Conservation (phyloP, 495 filamentous ascomycete species). For the Penicillium chermesinum region DNA sequence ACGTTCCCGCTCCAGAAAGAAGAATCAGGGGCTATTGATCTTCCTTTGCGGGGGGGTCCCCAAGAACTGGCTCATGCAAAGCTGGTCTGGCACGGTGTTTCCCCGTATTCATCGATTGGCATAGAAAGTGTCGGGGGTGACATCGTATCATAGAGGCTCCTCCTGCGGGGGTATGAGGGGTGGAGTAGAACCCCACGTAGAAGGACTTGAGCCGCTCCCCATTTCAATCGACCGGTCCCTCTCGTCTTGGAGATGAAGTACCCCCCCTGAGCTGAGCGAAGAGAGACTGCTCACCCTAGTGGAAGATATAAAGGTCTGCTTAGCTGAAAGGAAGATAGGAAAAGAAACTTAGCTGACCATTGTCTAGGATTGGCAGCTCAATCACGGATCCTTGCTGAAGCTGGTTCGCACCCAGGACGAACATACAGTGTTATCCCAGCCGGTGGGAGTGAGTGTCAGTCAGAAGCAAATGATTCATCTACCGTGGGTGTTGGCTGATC, state of each 20-base stretch:
- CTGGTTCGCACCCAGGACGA: conserved; percentile 51
- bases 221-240: too few species aligned
- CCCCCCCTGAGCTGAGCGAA: background rate
- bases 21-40: too few species aligned
- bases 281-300: background rate
- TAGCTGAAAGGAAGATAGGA: background rate
- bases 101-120: too few species aligned
- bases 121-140: too few species aligned
- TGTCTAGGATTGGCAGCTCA: conserved; percentile 74
- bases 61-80: too few species aligned
- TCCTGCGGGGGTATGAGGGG: too few species aligned
- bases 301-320: background rate
- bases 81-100: too few species aligned
- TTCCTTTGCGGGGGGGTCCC: too few species aligned
- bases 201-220: too few species aligned
- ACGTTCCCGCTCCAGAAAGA: too few species aligned
- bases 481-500: background rate
- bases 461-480: background rate
- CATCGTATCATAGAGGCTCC: too few species aligned
- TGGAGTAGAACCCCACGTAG: too few species aligned
- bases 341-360: conserved; percentile 43
- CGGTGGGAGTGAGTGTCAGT: conserved; percentile 66
- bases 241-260: background rate
- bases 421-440: conserved; percentile 57
- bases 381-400: conserved; percentile 74